These are phyloP conservation scores for Zymoseptoria crescenta DNA, from an alignment of 2,329 filamentous ascomycete species.

Conservation along the genomic window DNA sequence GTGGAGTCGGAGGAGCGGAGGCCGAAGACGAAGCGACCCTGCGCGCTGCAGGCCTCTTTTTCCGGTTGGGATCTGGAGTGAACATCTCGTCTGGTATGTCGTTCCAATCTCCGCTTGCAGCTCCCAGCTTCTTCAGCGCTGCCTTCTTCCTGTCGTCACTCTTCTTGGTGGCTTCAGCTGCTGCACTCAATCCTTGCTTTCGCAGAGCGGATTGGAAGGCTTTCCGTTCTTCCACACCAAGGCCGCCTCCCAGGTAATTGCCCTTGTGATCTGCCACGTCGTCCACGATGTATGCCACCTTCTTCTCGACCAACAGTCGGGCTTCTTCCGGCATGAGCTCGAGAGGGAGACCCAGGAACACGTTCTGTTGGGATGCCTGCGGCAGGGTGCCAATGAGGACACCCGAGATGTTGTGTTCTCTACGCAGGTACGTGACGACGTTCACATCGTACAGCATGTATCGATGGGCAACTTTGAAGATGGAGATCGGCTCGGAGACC, in stretches of 20 bases:
- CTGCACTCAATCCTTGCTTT: constrained; percentile 47
- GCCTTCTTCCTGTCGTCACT: constrained; percentile 45
- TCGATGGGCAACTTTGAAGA: constrained; percentile 69
- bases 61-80: constrained; percentile 10
- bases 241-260: constrained; percentile 44
- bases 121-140: constrained; percentile 41
- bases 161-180: constrained; percentile 38
- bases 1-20: constrained; percentile 1
- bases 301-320: constrained; percentile 67
- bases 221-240: constrained; percentile 51
- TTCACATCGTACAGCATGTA: constrained; percentile 88
- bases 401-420: constrained; percentile 74
- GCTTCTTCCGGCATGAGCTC: constrained; percentile 90
- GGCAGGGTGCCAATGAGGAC: constrained; percentile 81
- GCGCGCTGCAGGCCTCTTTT: constrained; percentile 10
- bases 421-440: constrained; percentile 68
- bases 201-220: constrained; percentile 53
- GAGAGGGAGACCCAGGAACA: constrained; percentile 81
- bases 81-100: constrained; percentile 31
- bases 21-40: constrained; percentile 6
- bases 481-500: constrained; percentile 57
- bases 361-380: constrained; percentile 88
- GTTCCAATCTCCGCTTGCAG: constrained; percentile 25
- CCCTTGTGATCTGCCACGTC: constrained; percentile 63
- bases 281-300: constrained; percentile 71